Evolutionary conservation across 2,329 filamentous ascomycete genomes (phyloP), one percentile per base, ranked within the genome.

Genomic region (Teratosphaeria nubilosa): DNA sequence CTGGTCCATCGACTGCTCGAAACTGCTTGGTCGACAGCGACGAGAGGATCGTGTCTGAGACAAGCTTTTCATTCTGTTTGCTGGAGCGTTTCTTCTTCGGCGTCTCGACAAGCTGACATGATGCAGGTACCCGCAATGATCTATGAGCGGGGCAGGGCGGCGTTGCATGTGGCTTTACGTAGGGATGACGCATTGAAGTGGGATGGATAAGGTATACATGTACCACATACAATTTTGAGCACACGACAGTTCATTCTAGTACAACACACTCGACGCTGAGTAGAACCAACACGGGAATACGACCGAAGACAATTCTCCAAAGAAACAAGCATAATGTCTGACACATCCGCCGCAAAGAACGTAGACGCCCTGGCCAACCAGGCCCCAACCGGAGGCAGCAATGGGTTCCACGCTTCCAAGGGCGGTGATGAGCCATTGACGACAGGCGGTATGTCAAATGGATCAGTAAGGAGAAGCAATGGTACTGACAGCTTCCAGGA

Each of bases 381-480:
- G 25, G 9, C 16, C 31, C 72, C 84, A 59, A 75, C 73, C 64
- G 76, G 78, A 62, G 72, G 74, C 66, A 82, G 81, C 66, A 76
- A 54, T 6, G 58, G 83, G 66, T 85, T 87, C 69, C 73, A 75
- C 63, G 77, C 78, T 61, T 75, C 74, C 24, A 74, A 82, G 1
- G 73, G 76, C 11, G 78, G 75, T 7, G 73, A 79, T 3, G 76
- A 81, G 64, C 84, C 83, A 14, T 65, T 82, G 51, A 79, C 77
- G 30, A 80, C 73, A 32, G 74, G 77, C 54, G 82, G 83, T 22
- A 81, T 84, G 78, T 41, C 14, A 14, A 25, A 41, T 20, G 14
- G 25, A 20, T 24, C 51, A 45, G 51, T 32, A 51, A 58, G 53
- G 16, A 34, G 20, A 20, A 45, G 41, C 24, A 24, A 54, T 52